Evolutionary conservation across 352 stramenopile species (phyloP).

Genomic region (Phytophthora agathidicida): DNA sequence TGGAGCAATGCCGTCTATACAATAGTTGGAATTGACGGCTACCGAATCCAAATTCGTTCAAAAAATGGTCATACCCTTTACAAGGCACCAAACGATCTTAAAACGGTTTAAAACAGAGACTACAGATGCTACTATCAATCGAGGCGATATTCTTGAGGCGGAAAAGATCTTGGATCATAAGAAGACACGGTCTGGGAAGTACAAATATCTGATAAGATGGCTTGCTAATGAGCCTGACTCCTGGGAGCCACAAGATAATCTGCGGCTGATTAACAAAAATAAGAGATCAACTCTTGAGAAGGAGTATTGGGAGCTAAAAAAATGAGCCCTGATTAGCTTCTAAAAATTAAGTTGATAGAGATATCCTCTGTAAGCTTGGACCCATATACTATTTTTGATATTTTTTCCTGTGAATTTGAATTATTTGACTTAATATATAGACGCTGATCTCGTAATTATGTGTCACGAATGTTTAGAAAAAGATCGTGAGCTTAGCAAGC

Average conservation of each 20-base stretch:
- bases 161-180: too few species aligned
- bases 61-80: conserved; percentile 40
- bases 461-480: conserved; percentile 4
- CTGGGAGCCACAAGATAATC: too few species aligned
- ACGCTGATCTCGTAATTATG: not conserved
- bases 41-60: conserved; percentile 24
- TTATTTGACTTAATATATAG: not conserved
- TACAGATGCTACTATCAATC: too few species aligned
- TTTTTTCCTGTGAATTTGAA: not conserved
- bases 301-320: not conserved
- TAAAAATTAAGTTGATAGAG: not conserved
- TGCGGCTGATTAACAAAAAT: too few species aligned
- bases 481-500: not conserved
- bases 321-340: not conserved
- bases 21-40: conserved; percentile 31
- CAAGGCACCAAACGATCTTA: too few species aligned
- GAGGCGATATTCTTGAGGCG: too few species aligned
- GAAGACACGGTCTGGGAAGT: too few species aligned
- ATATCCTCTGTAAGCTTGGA: not conserved
- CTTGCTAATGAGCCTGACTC: too few species aligned
- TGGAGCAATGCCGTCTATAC: conserved; percentile 25
- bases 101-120: too few species aligned
- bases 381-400: conserved; percentile 2
- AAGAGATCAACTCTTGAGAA: too few species aligned
- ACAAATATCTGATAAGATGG: too few species aligned